Base-by-base conservation (phyloP, 345 rosid species). In the Kandelia obovata region DNA sequence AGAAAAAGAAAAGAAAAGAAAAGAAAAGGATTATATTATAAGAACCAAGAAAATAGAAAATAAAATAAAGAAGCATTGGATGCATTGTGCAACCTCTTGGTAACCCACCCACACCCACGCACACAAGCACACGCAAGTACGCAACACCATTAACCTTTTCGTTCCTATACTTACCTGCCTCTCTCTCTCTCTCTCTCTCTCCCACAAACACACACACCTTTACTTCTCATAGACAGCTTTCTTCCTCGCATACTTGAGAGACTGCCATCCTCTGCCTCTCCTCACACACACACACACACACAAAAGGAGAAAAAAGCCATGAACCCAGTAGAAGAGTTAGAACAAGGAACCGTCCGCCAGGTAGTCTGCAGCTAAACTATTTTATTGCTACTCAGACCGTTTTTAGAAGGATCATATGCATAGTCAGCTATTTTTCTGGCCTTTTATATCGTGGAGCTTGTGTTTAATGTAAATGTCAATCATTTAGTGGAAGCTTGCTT, bases 271-370 rank as follows among this genome's bases (percentile, higher is more conserved):
- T 51, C 30, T 39, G 70, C 52, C 46, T 31, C 57, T 21, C 62
- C 8, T 5, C 59, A 72, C 28, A 51, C 65, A 53, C 21, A 5
- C 58, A 70, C 31, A 26, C 61, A 27, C 64, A 59, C 76, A 55
- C 32, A 39, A 26, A 49, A 67, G 49, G 17, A 13, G 49, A 13
- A 16, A 43, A 13, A 43, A 73, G 74, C 74, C 81, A 87, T 86
- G 92, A 78, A 68, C 82, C 84, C 87, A 53, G 81, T 71, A 32
- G 78, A 72, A 55, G 64, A 58, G 57, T 56, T 75, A 60, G 92
- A 87, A 73, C 82, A 75, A 52, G 89, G 89, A 65, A 53, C 78
- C 20, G 65, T 84, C 79, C 83, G 64, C 7, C 83, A 87, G 95
- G 95, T 85, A 77, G 28, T 63, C 63, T 61, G 43, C 59, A 51